These are phyloP conservation scores for Phytophthora multivora DNA, from an alignment of 352 stramenopile species.

Conservation along the genomic window DNA sequence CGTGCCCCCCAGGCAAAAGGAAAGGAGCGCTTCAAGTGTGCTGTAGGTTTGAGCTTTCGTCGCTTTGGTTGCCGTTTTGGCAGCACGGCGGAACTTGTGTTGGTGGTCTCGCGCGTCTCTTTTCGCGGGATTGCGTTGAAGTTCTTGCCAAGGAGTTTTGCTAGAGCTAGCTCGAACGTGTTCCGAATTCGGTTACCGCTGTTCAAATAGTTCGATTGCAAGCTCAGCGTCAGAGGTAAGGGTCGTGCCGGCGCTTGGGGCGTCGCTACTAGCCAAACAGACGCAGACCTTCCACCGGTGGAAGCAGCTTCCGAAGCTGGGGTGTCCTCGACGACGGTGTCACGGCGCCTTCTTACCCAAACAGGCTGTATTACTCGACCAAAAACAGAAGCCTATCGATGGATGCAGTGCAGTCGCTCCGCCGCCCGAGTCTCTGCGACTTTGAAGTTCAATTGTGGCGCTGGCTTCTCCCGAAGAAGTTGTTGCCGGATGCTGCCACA, in stretches of 20 bases:
- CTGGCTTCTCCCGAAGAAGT: slow-evolving; percentile 5
- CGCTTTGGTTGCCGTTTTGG: neutral
- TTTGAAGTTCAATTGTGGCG: slow-evolving; percentile 27
- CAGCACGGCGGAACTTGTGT: slow-evolving; percentile 13
- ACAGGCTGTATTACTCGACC: neutral
- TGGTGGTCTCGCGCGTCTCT: slow-evolving; percentile 19
- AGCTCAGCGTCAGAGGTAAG: neutral
- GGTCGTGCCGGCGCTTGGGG: neutral
- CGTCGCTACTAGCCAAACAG: neutral
- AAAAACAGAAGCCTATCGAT: slow-evolving; percentile 1
- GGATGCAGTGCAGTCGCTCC: too few relatives aligned
- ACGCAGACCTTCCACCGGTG: neutral
- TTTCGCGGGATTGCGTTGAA: slow-evolving; percentile 1
- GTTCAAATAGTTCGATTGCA: too few relatives aligned
- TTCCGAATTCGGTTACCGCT: too few relatives aligned
- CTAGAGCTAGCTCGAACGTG: too few relatives aligned
- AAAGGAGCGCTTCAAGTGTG: too few relatives aligned
- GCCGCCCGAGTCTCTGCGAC: slow-evolving; percentile 8
- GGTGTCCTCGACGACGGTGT: slow-evolving; percentile 2
- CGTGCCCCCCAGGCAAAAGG: too few relatives aligned
- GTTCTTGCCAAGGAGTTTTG: too few relatives aligned
- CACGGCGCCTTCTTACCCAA: neutral
- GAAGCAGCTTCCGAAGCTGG: too few relatives aligned
- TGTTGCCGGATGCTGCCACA: neutral
- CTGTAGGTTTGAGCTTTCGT: neutral